Percentiles rank a stretch among this genome's conserved stretches.
These are phyloP conservation scores for Mortierella claussenii DNA, from an alignment of 192 early-diverging fungal genomes.

Conservation along the genomic window DNA sequence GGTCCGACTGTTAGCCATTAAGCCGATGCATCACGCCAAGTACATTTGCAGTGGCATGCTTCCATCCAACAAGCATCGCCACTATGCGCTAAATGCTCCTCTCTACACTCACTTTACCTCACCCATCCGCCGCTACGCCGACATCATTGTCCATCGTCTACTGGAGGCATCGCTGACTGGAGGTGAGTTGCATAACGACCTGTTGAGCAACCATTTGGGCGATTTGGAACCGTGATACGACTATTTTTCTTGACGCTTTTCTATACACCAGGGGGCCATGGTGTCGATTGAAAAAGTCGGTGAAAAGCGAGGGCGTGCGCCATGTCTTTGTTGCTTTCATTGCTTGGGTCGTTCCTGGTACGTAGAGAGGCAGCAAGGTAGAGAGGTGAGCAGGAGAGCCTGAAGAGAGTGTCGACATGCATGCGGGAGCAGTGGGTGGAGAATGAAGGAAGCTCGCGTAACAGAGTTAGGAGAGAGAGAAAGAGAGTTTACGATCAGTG, in stretches of 20 bases:
- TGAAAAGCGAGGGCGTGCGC: not conserved
- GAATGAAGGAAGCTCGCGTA: no score
- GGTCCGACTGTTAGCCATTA: conserved; percentile 82
- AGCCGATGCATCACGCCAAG: conserved; percentile 96
- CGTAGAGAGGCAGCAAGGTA: not conserved
- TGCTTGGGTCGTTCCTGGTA: not conserved
- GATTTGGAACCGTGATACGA: conserved; percentile 19
- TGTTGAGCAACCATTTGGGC: conserved; percentile 14
- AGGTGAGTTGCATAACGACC: conserved; percentile 49
- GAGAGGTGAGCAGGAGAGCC: not conserved
- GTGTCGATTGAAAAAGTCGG: not conserved
- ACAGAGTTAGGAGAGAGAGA: not conserved
- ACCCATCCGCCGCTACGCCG: conserved; percentile 95
- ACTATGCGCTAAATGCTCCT: conserved; percentile 90
- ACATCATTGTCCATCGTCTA: conserved; percentile 94
- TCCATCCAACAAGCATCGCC: conserved; percentile 75
- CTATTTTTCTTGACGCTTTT: no score
- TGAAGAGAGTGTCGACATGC: conserved; percentile 1
- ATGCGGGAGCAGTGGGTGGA: not conserved
- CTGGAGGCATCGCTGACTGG: conserved; percentile 73
- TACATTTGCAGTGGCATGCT: conserved; percentile 96
- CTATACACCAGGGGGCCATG: no score
- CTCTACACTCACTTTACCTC: conserved; percentile 99
- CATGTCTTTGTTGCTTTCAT: not conserved
- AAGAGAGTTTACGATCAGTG: not conserved